A percentile compares a stretch with the other conserved stretches of the same genome.
Evolutionary conservation across 2,329 filamentous ascomycete species (phyloP).

Genomic region (Phyllosticta capitalensis): DNA sequence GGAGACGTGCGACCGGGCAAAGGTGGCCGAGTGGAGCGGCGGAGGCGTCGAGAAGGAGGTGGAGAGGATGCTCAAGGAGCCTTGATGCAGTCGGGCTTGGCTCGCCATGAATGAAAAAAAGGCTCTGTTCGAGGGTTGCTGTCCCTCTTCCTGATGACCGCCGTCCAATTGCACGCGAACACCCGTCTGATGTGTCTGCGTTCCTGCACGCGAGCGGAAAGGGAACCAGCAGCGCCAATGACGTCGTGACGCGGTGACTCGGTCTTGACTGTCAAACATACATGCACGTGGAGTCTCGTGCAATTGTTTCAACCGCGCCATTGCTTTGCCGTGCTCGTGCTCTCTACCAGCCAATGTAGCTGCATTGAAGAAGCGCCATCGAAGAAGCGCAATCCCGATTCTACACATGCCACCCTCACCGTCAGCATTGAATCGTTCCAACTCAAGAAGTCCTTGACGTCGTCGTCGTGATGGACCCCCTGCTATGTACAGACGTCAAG

Average conservation of each 20-base stretch:
- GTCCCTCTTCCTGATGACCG: too few species aligned
- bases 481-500: background rate
- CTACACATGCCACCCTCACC: too few species aligned
- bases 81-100: too few species aligned
- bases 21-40: constrained; percentile 55
- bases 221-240: background rate
- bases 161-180: background rate
- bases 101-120: too few species aligned
- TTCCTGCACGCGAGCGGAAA: background rate
- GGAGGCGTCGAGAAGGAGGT: constrained; percentile 34
- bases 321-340: too few species aligned
- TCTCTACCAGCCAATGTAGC: too few species aligned
- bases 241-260: background rate
- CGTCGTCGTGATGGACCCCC: too few species aligned
- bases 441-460: too few species aligned
- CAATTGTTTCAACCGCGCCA: background rate
- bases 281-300: background rate
- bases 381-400: too few species aligned
- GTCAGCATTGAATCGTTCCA: too few species aligned
- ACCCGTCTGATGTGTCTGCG: background rate
- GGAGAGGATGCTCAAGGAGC: constrained; percentile 18
- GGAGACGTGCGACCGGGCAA: constrained; percentile 57
- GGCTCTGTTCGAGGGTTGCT: too few species aligned
- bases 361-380: too few species aligned
- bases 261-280: background rate